phyloP scores from a whole-genome alignment of 345 rosid species.

The Cardiospermum halicacabum region DNA sequence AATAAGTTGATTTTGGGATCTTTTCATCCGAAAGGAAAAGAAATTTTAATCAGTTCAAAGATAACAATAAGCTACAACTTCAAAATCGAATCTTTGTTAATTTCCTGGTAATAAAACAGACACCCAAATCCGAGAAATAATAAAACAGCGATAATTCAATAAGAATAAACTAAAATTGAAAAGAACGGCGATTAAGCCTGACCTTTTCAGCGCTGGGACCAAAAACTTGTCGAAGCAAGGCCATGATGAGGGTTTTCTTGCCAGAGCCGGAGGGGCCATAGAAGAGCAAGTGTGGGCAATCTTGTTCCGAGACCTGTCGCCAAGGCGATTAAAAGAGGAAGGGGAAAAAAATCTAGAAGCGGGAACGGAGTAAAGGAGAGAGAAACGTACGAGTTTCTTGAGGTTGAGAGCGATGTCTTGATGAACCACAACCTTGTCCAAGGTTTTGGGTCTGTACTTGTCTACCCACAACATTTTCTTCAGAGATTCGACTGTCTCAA shows the following conservation, averaged over 20 bases:
- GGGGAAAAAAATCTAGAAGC: not conserved
- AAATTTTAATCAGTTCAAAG: no score
- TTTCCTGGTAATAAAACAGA: no score
- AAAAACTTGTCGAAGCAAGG: constrained; percentile 73
- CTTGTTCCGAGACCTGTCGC: constrained; percentile 78
- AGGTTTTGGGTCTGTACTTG: constrained; percentile 94
- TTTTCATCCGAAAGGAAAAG: no score
- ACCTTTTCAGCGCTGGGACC: constrained; percentile 93
- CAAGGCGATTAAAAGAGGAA: not conserved
- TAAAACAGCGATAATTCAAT: no score
- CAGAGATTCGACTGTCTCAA: not conserved
- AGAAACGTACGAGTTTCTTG: constrained; percentile 67
- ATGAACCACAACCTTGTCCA: constrained; percentile 73
- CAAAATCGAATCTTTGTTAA: no score
- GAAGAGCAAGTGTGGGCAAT: constrained; percentile 95
- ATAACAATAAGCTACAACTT: no score
- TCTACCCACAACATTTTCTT: constrained; percentile 94
- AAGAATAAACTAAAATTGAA: no score
- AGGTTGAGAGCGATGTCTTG: constrained; percentile 78
- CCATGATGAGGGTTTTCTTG: constrained; percentile 99
- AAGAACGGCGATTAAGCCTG: no score
- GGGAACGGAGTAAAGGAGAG: not conserved
- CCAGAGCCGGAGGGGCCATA: constrained; percentile 97
- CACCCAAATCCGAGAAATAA: no score
- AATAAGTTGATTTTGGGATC: no score